A percentile compares a stretch with the other conserved stretches of the same genome.
phyloP scores from a whole-genome alignment of 2,329 filamentous ascomycete genomes.

The Penicillium sp. region DNA sequence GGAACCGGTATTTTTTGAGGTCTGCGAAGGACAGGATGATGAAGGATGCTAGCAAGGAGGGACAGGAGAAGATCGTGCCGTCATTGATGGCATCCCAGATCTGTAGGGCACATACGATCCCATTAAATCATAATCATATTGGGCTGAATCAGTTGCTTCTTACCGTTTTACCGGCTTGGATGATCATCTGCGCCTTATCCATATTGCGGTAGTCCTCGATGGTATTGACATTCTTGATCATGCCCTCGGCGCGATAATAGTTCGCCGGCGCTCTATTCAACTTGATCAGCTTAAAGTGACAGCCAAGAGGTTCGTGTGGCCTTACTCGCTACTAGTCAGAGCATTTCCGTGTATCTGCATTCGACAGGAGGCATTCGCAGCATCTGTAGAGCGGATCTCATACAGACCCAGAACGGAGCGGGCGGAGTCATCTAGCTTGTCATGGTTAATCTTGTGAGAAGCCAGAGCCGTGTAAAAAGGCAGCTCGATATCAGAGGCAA shows the following conservation, averaged over 20 bases:
- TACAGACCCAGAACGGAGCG: constrained; percentile 83
- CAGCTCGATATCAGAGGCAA: constrained; percentile 89
- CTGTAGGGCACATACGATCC: constrained; percentile 44
- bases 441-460: constrained; percentile 88
- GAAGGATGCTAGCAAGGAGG: constrained; percentile 85
- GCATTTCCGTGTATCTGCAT: constrained; percentile 89
- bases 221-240: constrained; percentile 94
- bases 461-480: constrained; percentile 94
- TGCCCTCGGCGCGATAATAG: constrained; percentile 79
- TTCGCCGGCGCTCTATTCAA: constrained; percentile 59
- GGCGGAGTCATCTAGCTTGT: constrained; percentile 91
- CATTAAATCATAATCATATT: neutral
- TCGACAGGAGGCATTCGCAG: constrained; percentile 71
- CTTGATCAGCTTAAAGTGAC: constrained; percentile 6
- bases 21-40: constrained; percentile 88
- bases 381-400: constrained; percentile 68
- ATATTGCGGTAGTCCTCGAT: constrained; percentile 85
- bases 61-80: constrained; percentile 91
- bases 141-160: constrained; percentile 17
- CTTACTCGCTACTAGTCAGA: constrained; percentile 76
- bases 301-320: constrained; percentile 14
- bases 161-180: constrained; percentile 74
- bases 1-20: constrained; percentile 94
- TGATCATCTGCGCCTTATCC: constrained; percentile 73
- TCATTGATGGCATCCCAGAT: constrained; percentile 98